phyloP scores from a whole-genome alignment of 768 basidiomycete genomes.

The Tephrocybe sp. region DNA sequence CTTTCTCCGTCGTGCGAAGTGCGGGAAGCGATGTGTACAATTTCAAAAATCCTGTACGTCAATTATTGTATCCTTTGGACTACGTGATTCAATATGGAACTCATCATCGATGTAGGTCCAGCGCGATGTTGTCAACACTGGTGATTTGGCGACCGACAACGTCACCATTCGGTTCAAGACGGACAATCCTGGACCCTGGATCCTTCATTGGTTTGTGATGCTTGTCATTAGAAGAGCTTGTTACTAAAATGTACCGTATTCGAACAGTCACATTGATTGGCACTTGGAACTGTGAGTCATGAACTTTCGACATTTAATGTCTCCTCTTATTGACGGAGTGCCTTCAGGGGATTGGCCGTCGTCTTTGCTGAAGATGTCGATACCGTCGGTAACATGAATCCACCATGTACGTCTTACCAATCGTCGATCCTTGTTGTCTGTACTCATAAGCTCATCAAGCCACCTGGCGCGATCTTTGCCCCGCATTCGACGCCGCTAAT shows the following conservation, averaged over 20 bases:
- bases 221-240: not conserved
- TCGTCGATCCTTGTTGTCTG: too few relatives aligned
- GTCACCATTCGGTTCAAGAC: conserved; percentile 32
- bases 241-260: not conserved
- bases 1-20: conserved; percentile 37
- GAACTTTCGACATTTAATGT: not conserved
- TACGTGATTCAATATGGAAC: too few relatives aligned
- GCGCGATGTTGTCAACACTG: not conserved
- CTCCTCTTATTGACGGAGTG: not conserved
- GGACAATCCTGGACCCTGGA: conserved; percentile 14
- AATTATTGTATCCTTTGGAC: too few relatives aligned
- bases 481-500: too few relatives aligned
- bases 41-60: not conserved
- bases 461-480: too few relatives aligned
- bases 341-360: not conserved
- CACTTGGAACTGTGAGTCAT: not conserved
- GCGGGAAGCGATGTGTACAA: conserved; percentile 19
- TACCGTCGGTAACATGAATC: too few relatives aligned
- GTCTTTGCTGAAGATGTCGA: not conserved
- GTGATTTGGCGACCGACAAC: conserved; percentile 19
- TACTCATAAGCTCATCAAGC: too few relatives aligned
- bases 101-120: too few relatives aligned
- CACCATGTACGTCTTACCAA: too few relatives aligned
- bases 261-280: not conserved
- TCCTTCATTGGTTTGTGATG: conserved; percentile 24